A percentile compares a stretch with the other conserved stretches of the same genome.
Evolutionary conservation across 495 filamentous ascomycete species (phyloP).

Genomic region (Chaetomium fimeti): DNA sequence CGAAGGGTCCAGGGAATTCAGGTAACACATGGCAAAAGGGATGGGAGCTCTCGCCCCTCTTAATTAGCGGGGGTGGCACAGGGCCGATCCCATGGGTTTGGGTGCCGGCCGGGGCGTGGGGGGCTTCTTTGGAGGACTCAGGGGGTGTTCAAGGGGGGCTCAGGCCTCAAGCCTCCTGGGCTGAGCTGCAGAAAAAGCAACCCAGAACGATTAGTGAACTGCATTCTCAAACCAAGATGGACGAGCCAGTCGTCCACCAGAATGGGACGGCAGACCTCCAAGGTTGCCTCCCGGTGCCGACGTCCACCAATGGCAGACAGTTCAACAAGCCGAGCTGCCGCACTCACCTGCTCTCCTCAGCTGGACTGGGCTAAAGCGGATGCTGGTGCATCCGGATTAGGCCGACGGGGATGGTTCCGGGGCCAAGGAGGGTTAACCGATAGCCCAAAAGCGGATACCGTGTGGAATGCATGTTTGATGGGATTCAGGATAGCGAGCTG

Average conservation of each 20-base stretch:
- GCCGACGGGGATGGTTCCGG: neutral
- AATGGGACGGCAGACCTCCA: neutral
- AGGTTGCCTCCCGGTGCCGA: neutral
- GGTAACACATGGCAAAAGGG: neutral
- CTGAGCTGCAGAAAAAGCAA: neutral
- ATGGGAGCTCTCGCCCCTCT: neutral
- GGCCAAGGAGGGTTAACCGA: no score
- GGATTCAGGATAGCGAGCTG: no score
- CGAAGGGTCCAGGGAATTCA: neutral
- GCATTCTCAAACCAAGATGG: neutral
- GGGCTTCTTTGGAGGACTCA: no score
- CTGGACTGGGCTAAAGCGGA: neutral
- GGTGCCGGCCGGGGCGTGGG: neutral
- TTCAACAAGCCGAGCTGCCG: neutral
- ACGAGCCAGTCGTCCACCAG: neutral
- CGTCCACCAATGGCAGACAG: neutral
- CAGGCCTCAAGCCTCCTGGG: no score
- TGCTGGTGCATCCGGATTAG: neutral
- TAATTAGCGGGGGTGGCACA: conserved; percentile 1
- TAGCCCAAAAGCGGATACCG: no score
- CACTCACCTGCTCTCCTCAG: neutral
- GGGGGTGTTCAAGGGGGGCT: no score
- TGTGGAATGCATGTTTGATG: no score
- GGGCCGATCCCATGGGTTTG: neutral
- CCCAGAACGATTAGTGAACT: neutral